Percentiles rank a stretch among this genome's conserved stretches.
phyloP scores from a whole-genome alignment of 2,329 filamentous ascomycete genomes.

The Alternaria panax region DNA sequence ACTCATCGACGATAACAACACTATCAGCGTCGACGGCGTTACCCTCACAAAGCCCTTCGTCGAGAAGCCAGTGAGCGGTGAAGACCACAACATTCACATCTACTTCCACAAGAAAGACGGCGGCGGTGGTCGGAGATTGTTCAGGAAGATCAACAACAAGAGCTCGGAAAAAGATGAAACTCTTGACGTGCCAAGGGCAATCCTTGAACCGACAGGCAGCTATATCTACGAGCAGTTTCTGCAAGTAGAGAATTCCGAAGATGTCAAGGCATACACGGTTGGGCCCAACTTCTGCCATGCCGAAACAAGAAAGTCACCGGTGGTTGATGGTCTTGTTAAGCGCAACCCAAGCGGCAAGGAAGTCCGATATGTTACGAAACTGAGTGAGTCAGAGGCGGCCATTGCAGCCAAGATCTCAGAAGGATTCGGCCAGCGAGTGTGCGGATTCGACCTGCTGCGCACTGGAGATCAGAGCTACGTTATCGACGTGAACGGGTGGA shows the following conservation, averaged over 20 bases:
- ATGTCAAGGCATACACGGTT: slow-evolving; percentile 98
- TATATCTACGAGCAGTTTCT: slow-evolving; percentile 98
- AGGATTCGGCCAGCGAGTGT: slow-evolving; percentile 92
- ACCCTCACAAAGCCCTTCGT: slow-evolving; percentile 91
- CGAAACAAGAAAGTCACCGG: slow-evolving; percentile 95
- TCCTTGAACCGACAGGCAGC: slow-evolving; percentile 81
- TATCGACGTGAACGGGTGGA: slow-evolving; percentile 99
- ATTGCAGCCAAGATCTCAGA: slow-evolving; percentile 90
- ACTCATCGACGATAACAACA: slow-evolving; percentile 88
- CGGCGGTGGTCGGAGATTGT: slow-evolving; percentile 88
- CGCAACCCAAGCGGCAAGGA: slow-evolving; percentile 98
- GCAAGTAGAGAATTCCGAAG: slow-evolving; percentile 94
- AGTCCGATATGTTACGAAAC: slow-evolving; percentile 88
- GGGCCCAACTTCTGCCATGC: slow-evolving; percentile 93
- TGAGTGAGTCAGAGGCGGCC: slow-evolving; percentile 79
- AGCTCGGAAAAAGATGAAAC: slow-evolving; percentile 91
- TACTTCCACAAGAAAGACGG: slow-evolving; percentile 90
- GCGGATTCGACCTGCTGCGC: slow-evolving; percentile 91
- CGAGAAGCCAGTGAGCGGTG: slow-evolving; percentile 96
- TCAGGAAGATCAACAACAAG: slow-evolving; percentile 98
- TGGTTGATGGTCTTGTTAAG: slow-evolving; percentile 93
- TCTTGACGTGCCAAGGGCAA: slow-evolving; percentile 77
- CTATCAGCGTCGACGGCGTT: slow-evolving; percentile 84
- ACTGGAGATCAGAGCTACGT: slow-evolving; percentile 92
- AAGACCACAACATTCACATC: slow-evolving; percentile 98